Percentiles rank a stretch among this genome's conserved stretches.
Evolutionary conservation across 495 filamentous ascomycete genomes (phyloP).

Genomic region (Letharia lupina): DNA sequence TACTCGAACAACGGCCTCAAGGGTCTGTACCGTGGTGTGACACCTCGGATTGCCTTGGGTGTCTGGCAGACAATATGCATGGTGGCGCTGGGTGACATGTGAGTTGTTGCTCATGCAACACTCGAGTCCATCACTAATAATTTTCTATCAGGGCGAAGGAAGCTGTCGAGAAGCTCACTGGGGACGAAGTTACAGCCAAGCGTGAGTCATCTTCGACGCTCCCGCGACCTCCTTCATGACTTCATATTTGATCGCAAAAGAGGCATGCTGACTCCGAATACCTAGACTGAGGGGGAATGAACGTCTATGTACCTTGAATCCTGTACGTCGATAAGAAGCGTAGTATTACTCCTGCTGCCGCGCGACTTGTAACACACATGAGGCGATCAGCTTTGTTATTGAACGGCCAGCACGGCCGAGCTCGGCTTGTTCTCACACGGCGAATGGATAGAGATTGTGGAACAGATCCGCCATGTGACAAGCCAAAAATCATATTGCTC

Average conservation of each 20-base stretch:
- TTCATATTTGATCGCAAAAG: neutral
- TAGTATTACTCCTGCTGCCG: neutral
- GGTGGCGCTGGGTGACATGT: conserved; percentile 99
- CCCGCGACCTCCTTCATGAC: neutral
- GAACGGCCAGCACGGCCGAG: neutral
- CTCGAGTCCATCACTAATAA: conserved; percentile 9
- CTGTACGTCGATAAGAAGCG: neutral
- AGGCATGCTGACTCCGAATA: neutral
- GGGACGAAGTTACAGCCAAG: conserved; percentile 90
- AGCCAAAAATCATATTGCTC: neutral
- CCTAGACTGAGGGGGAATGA: neutral
- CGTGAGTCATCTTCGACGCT: conserved; percentile 38
- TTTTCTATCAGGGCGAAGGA: conserved; percentile 73
- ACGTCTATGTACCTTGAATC: neutral
- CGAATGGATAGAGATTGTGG: neutral
- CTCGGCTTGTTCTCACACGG: neutral
- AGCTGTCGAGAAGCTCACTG: conserved; percentile 93
- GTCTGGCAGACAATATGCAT: conserved; percentile 99
- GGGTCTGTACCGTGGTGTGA: conserved; percentile 92
- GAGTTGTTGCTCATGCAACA: conserved; percentile 36
- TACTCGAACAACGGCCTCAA: conserved; percentile 80
- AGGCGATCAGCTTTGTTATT: neutral
- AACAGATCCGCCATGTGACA: neutral
- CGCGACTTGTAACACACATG: neutral
- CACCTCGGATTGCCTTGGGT: conserved; percentile 86